Evolutionary conservation across 108 stramenopile genomes (phyloP).

Genomic region (Aureococcus anophagefferens): DNA sequence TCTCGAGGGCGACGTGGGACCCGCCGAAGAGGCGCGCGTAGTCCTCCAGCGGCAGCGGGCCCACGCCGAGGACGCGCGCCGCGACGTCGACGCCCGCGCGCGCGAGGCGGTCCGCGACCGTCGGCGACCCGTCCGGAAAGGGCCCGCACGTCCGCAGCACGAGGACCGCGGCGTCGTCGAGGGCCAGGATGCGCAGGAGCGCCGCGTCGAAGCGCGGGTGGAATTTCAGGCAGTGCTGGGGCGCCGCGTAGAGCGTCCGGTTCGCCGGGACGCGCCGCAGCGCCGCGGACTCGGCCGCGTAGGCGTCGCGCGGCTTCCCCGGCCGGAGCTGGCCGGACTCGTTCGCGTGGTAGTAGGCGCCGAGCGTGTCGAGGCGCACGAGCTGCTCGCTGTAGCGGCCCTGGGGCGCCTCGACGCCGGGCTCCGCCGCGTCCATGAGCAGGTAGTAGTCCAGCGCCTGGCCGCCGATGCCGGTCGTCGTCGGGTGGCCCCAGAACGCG

Average conservation of each 20-base stretch:
- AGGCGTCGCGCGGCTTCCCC: not conserved
- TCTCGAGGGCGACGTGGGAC: constrained; percentile 11
- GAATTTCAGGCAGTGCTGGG: constrained; percentile 10
- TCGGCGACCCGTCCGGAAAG: not conserved
- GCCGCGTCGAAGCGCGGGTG: constrained; percentile 10
- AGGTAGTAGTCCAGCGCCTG: constrained; percentile 10
- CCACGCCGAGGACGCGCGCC: not conserved
- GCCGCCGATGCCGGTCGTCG: not conserved
- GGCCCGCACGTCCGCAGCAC: not conserved
- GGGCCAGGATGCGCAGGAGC: not conserved
- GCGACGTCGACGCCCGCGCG: not conserved
- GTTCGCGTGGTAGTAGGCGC: not conserved
- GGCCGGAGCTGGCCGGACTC: not conserved
- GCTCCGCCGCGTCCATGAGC: not conserved
- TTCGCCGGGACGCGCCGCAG: not conserved
- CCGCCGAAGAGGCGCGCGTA: constrained; percentile 5
- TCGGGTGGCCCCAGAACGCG: constrained; percentile 20
- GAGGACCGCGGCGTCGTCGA: not conserved
- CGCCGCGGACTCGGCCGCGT: not conserved
- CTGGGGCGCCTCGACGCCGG: not conserved
- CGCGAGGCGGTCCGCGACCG: not conserved
- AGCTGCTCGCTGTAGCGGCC: constrained; percentile 2
- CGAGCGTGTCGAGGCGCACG: not conserved
- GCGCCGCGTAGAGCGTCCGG: not conserved
- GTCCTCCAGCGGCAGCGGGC: not conserved